Base-by-base conservation (phyloP, 1,139 yeast genomes). In the Sugiyamaella neomexicana region DNA sequence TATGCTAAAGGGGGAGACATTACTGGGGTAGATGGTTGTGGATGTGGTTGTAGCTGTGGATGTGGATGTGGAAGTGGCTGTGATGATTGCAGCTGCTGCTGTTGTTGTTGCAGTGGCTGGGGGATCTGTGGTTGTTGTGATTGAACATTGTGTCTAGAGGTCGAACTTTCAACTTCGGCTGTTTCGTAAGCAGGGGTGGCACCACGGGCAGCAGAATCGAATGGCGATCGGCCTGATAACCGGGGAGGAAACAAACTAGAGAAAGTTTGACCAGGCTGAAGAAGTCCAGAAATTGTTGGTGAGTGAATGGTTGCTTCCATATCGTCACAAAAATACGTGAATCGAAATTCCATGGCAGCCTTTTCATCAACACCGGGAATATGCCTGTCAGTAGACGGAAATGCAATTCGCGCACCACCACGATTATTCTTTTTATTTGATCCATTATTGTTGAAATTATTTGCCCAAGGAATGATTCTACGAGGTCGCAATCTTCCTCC, bases 241-340 rank as follows among this genome's bases (percentile, higher is more conserved):
- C 60, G 46, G 1, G 63, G 65, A 13, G 68, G 68, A 55, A 72
- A 72, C 34, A 72, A 60, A 46, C 71, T 72, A 5, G 65, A 68
- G 58, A 71, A 72, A 3, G 65, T 54, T 58, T 72, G 73, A 16
- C 67, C 73, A 1, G 72, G 69, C 60, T 80, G 84, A 40, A 89
- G 68, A 34, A 91, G 74, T 0, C 97, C 98, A 12, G 96, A 85
- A 36, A 93, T 83, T 2, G 87, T 85, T 1, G 97, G 93, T 0
- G 97, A 83, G 69, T 93, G 98, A 13, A 93, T 82, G 0, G 99
- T 93, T 13, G 89, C 82, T 16, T 86, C 88, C 62, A 93, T 73
- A 65, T 90, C 96, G 62, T 91, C 97, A 60, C 98, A 77, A 70
- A 93, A 93, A 67, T 91, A 93, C 0, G 98, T 89, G 72, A 88